Evolutionary conservation across 2,329 filamentous ascomycete species (phyloP), one percentile per base, ranked within the genome.

Genomic region (Madurella fahalii): DNA sequence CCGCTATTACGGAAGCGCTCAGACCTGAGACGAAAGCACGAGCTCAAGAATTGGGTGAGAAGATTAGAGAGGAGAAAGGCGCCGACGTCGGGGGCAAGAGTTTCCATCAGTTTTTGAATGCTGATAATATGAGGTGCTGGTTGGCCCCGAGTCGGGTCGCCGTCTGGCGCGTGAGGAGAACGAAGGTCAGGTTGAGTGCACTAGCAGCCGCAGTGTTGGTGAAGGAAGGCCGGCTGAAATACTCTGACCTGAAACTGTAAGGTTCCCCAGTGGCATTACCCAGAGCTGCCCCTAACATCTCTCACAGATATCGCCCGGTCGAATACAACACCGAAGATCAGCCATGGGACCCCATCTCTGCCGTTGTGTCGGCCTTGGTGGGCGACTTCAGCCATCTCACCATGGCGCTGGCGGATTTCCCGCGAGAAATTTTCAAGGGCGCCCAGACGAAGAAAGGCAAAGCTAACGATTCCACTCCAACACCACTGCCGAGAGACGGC

Each of bases 321-420:
- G 89, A 95, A 67, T 90, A 93, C 68, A 83, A 87, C 59, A 89
- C 87, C 0, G 87, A 90, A 55, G 83, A 87, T 32, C 87, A 91
- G 43, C 90, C 90, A 0, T 84, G 82, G 64, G 90, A 94, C 60
- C 90, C 90, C 0, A 81, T 95, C 20, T 85, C 87, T 13, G 90
- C 89, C 17, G 88, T 84, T 15, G 85, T 90, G 0, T 82, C 84
- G 43, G 89, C 91, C 0, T 72, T 96, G 1, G 75, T 95, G n/a
- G 87, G 88, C 5, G 93, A 92, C n/a, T 76, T 94, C 45, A 85
- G 87, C 25, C 87, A 82, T 40, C 85, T 96, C 54, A 82, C 89
- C 64, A 87, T 95, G 80, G 89, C 90, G 1, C 78, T 95, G 40
- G 89, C 89, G 1, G 90, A 95, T 64, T 80, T 86, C 61, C 83